Conservation (phyloP, 2,329 filamentous ascomycete genomes). For the Clarireedia monteithiana region DNA sequence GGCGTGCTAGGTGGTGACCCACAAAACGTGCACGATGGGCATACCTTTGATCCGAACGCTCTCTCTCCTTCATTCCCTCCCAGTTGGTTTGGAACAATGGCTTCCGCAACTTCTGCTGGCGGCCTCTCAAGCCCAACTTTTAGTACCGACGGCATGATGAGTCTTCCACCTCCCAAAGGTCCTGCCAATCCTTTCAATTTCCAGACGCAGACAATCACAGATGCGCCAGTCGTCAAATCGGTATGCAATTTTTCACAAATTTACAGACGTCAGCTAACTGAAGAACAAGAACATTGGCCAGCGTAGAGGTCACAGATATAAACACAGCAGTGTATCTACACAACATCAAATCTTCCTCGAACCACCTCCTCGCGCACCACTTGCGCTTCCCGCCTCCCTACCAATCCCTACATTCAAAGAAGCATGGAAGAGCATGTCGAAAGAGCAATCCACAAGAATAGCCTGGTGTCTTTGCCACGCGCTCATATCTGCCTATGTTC, state of each 20-base stretch:
- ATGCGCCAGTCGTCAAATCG: slow-evolving; percentile 64
- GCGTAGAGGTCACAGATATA: slow-evolving; percentile 92
- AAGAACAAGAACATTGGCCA: slow-evolving; percentile 72
- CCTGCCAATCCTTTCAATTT: slow-evolving; percentile 82
- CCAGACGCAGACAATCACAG: slow-evolving; percentile 71
- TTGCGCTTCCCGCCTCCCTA: slow-evolving; percentile 83
- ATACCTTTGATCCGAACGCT: slow-evolving; percentile 35
- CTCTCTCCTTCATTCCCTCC: slow-evolving; percentile 36
- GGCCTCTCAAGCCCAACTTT: slow-evolving; percentile 14
- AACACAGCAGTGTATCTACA: slow-evolving; percentile 84
- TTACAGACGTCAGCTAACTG: background rate
- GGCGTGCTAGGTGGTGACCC: slow-evolving; percentile 7
- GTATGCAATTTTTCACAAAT: slow-evolving; percentile 39
- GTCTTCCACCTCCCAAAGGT: slow-evolving; percentile 21
- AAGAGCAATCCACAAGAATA: slow-evolving; percentile 73
- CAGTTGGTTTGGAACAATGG: slow-evolving; percentile 29
- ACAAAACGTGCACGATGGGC: slow-evolving; percentile 23
- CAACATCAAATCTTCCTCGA: slow-evolving; percentile 94
- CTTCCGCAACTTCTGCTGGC: slow-evolving; percentile 24
- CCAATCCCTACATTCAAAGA: slow-evolving; percentile 86
- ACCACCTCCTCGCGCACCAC: slow-evolving; percentile 74
- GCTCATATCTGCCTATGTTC: slow-evolving; percentile 72
- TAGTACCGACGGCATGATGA: slow-evolving; percentile 28
- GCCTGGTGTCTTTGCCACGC: slow-evolving; percentile 90
- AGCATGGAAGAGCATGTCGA: slow-evolving; percentile 83